Evolutionary conservation across 345 rosid species (phyloP), one percentile per base, ranked within the genome.

Genomic region (Lepidium sativum): DNA sequence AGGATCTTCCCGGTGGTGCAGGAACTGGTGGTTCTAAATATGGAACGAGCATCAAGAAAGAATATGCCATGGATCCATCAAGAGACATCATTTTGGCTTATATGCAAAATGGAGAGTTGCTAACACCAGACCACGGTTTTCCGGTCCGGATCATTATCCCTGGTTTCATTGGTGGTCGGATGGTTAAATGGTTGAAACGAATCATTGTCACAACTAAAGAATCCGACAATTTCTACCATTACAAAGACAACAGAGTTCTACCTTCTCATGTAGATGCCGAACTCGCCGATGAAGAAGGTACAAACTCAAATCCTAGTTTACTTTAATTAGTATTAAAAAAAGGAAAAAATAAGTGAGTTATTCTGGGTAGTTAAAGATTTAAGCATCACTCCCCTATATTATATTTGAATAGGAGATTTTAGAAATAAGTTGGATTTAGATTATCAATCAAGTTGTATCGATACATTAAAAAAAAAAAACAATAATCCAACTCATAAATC

Each of bases 141-240:
- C 99, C 99, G 0, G 87, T 87, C 13, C 69, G 99, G 29, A 43
- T 94, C 33, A 79, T 94, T 0, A 83, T 94, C 15, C 99, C 99
- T 0, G 99, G 99, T 6, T 90, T 78, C 44, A 94, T 94, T 9
- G 99, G 97, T 0, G 99, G 99, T 0, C 77, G 97, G 18, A 94
- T 90, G 99, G 97, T 90, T 10, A 94, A 89, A 65, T 94, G 99
- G 99, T 57, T 90, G 27, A 90, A 82, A 60, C 72, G 90, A 34
- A 90, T 94, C 12, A 67, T 88, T 1, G 97, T 94, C 13, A 82
- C 96, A 9, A 68, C 87, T 5, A 15, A 75, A 34, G 97, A 90
- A 72, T 86, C 99, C 1, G 91, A 82, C 17, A 89, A 18, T 25
- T 79, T 79, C 54, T 94, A 94, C 53, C 99, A 94, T 56, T 86